phyloP scores from a whole-genome alignment of 1,139 yeast genomes.

The Candida tetrigidarum region DNA sequence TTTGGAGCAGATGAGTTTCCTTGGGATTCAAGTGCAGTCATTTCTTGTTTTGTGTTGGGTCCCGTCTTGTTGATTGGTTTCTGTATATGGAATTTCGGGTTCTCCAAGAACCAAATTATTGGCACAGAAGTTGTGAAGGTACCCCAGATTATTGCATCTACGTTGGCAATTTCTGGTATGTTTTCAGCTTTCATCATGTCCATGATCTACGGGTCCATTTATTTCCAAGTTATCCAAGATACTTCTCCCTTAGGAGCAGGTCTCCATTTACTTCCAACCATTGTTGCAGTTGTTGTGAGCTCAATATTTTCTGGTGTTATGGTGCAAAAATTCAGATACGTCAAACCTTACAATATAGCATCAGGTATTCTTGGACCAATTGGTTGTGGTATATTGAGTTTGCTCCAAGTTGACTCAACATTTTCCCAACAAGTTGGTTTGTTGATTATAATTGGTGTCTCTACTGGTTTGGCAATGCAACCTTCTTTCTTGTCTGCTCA shows the following conservation, averaged over 20 bases:
- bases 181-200: conserved; percentile 31
- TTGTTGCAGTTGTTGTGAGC: conserved; percentile 36
- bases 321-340: conserved; percentile 31
- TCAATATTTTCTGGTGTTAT: conserved; percentile 34
- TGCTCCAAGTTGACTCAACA: conserved; percentile 35
- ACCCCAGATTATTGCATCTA: conserved; percentile 28
- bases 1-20: conserved; percentile 51
- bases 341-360: conserved; percentile 34
- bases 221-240: conserved; percentile 42
- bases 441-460: conserved; percentile 35
- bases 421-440: conserved; percentile 36
- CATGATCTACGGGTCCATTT: conserved; percentile 34
- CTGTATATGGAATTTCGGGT: conserved; percentile 30
- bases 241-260: conserved; percentile 43
- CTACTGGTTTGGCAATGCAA: conserved; percentile 36
- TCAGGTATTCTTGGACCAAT: conserved; percentile 33
- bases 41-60: conserved; percentile 51
- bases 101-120: conserved; percentile 31
- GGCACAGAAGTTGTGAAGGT: conserved; percentile 30
- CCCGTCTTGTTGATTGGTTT: conserved; percentile 27
- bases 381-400: conserved; percentile 38
- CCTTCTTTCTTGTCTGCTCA: conserved; percentile 33
- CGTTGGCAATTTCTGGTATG: conserved; percentile 23
- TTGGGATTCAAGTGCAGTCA: conserved; percentile 56
- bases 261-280: conserved; percentile 38